Base-by-base conservation (phyloP, 805 yeast species). In the Myxozyma neotropica region DNA sequence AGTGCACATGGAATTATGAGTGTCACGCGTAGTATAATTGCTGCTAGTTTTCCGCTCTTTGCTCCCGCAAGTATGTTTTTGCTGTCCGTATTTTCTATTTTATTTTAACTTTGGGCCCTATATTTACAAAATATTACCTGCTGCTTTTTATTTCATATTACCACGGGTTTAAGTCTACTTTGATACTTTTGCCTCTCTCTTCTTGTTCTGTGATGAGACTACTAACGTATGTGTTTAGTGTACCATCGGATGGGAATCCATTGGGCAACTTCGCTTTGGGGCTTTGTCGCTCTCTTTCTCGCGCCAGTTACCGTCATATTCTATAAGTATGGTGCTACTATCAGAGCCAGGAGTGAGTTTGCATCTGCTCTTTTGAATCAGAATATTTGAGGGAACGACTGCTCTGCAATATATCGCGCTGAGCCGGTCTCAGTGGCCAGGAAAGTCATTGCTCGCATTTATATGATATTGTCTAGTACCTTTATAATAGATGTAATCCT, bases 191-290 rank as follows among this genome's bases (percentile, higher is more conserved):
- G 6, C n/a, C 33, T 35, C 13, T 31, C 17, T 19, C 15, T 17
- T 46, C 24, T 12, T 10, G 1, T 17, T 31, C 10, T 6, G 5
- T 40, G 13, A 13, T 15, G 8, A 24, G 6, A 7, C 27, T 29
- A 31, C 51, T 47, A 33, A 47, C 51, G n/a, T 19, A n/a, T 4
- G 13, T 3, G 21, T 3, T 83, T 79, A 42, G 77, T 85, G 82
- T 83, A 82, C 69, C 71, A 69, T 33, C 76, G 75, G 54, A 68
- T 84, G 70, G 78, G 81, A 1, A 78, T 79, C 46, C 77, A 78
- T 57, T 83, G 85, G 85, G 88, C 86, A 2, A 75, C 77, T 33
- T 77, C 91, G 0, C 66, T 87, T 19, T 70, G 88, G 50, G 91
- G 89, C 13, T 77, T 85, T 54, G 77, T 88, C 51, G 83, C 84